Percentiles rank a stretch among this genome's conserved stretches.
Evolutionary conservation across 1,284 basidiomycete genomes (phyloP).

Genomic region (Fomitiporia mediterranea): DNA sequence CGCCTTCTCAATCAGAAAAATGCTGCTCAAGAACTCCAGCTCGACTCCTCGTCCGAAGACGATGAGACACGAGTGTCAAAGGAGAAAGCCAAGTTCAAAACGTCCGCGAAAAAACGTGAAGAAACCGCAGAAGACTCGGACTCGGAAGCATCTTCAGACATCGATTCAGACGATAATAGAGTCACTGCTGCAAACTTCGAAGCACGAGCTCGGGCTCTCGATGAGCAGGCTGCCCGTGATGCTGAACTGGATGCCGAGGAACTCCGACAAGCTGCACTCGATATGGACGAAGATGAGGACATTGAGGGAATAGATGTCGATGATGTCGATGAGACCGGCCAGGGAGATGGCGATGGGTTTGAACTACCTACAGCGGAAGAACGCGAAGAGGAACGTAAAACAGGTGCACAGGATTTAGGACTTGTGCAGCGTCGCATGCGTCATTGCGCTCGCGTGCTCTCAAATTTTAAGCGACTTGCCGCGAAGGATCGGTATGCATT

Average conservation of each 20-base stretch:
- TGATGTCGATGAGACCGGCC: slow-evolving; percentile 55
- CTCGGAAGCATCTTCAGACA: slow-evolving; percentile 40
- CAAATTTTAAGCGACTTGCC: slow-evolving; percentile 67
- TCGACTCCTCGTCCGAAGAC: slow-evolving; percentile 40
- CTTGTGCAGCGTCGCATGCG: slow-evolving; percentile 87
- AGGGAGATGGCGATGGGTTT: slow-evolving; percentile 57
- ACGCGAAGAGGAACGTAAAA: slow-evolving; percentile 71
- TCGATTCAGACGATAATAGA: slow-evolving; percentile 48
- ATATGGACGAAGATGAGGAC: slow-evolving; percentile 41
- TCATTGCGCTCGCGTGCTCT: slow-evolving; percentile 79
- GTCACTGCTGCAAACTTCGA: slow-evolving; percentile 76
- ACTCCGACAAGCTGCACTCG: slow-evolving; percentile 50
- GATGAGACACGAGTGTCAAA: too few species aligned
- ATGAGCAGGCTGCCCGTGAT: slow-evolving; percentile 59
- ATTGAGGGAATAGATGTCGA: slow-evolving; percentile 53
- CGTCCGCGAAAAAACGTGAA: slow-evolving; percentile 1
- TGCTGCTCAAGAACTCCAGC: slow-evolving; percentile 61
- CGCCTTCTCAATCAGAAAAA: slow-evolving; percentile 28
- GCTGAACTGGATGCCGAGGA: slow-evolving; percentile 68
- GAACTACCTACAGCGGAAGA: slow-evolving; percentile 80
- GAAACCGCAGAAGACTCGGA: slow-evolving; percentile 22
- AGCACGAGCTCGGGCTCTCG: slow-evolving; percentile 66
- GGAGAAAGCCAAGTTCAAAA: slow-evolving; percentile 23
- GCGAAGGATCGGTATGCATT: slow-evolving; percentile 59
- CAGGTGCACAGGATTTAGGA: slow-evolving; percentile 73